Percentiles rank a stretch among this genome's conserved stretches.
These are phyloP conservation scores for Ensete glaucum DNA, from an alignment of 176 grass and related monocot species.

Conservation along the genomic window DNA sequence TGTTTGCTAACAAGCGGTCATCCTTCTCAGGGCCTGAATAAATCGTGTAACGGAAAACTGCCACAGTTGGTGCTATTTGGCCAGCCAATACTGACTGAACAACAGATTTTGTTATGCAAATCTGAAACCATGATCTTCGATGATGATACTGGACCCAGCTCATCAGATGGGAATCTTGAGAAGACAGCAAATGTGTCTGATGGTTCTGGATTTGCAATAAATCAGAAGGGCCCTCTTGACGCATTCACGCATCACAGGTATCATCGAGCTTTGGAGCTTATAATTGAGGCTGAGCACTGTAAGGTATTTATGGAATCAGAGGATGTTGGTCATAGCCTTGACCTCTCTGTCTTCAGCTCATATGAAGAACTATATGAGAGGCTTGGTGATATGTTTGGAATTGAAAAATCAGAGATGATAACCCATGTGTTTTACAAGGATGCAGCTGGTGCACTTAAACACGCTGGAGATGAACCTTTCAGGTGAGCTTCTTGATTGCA, in stretches of 20 bases:
- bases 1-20: conserved; percentile 3
- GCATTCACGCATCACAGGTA: conserved; percentile 8
- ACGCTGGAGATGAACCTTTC: conserved; percentile 46
- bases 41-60: conserved; percentile 23
- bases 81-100: conserved; percentile 53
- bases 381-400: conserved; percentile 49
- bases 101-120: conserved; percentile 36
- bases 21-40: conserved; percentile 30
- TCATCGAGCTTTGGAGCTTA: conserved; percentile 3
- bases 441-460: conserved; percentile 50
- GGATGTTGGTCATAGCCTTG: conserved; percentile 55
- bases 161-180: conserved; percentile 37
- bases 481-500: conserved; percentile 20
- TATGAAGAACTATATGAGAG: conserved; percentile 56
- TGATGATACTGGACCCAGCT: conserved; percentile 13
- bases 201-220: conserved; percentile 54
- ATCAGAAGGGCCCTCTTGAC: conserved; percentile 38
- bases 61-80: conserved; percentile 58
- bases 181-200: conserved; percentile 47
- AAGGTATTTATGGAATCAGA: conserved; percentile 77
- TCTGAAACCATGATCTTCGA: conserved; percentile 1
- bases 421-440: conserved; percentile 51
- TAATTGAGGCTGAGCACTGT: conserved; percentile 45
- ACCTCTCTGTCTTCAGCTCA: conserved; percentile 45
- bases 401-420: conserved; percentile 40